Evolutionary conservation across 129 eudicot genomes (phyloP).

Genomic region (Calendula officinalis): DNA sequence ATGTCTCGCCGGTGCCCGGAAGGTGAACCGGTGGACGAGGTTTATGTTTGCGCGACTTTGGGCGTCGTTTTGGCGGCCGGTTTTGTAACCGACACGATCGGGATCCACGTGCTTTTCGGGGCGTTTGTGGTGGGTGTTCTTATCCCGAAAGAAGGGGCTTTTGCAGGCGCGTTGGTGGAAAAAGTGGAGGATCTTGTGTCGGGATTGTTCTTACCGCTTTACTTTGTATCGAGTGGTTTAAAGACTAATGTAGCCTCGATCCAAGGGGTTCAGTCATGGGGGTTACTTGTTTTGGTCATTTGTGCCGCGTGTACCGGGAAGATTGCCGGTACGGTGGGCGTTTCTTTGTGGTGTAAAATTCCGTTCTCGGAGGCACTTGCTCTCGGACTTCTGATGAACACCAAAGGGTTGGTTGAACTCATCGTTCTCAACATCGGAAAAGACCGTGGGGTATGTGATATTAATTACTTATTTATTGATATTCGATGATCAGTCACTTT

Average conservation of each 20-base stretch:
- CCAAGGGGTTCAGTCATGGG: slow-evolving; percentile 72
- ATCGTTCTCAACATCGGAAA: slow-evolving; percentile 59
- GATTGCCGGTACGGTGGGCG: slow-evolving; percentile 52
- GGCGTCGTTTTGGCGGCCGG: slow-evolving; percentile 66
- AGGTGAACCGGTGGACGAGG: slow-evolving; percentile 71
- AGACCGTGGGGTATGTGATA: slow-evolving; percentile 52
- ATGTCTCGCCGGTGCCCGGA: slow-evolving; percentile 54
- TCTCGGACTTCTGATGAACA: slow-evolving; percentile 68
- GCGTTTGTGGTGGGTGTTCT: slow-evolving; percentile 76
- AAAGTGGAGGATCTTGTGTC: slow-evolving; percentile 81
- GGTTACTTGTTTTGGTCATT: slow-evolving; percentile 65
- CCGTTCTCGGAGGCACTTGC: slow-evolving; percentile 50
- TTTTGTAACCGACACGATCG: slow-evolving; percentile 58
- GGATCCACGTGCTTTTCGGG: slow-evolving; percentile 77
- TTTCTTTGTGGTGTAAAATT: slow-evolving; percentile 45
- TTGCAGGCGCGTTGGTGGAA: slow-evolving; percentile 70
- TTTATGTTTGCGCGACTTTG: slow-evolving; percentile 56
- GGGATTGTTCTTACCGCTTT: slow-evolving; percentile 59
- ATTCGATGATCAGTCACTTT: not conserved
- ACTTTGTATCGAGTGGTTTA: slow-evolving; percentile 77
- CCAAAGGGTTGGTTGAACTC: slow-evolving; percentile 48
- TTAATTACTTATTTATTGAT: not conserved
- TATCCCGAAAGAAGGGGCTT: slow-evolving; percentile 66
- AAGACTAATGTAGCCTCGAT: slow-evolving; percentile 72
- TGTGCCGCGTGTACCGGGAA: slow-evolving; percentile 55